Percentiles rank a stretch among this genome's conserved stretches.
These are phyloP conservation scores for Lyophyllum atratum DNA, from an alignment of 768 basidiomycete genomes.

Conservation along the genomic window DNA sequence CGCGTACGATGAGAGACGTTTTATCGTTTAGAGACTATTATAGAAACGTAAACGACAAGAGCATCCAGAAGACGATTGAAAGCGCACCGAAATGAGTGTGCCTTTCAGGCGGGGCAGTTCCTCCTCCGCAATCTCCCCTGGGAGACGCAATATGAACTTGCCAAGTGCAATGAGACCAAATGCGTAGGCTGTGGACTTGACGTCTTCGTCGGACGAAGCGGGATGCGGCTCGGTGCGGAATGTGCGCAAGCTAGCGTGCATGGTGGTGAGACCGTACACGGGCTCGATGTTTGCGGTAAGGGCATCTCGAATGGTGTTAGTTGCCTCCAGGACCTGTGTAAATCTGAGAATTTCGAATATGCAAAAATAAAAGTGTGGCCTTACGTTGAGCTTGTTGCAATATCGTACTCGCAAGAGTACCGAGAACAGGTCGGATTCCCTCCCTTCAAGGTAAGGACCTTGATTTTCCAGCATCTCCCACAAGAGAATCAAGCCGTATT, in stretches of 20 bases:
- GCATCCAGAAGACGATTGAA: neutral
- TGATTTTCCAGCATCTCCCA: conserved; percentile 87
- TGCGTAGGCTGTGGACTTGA: conserved; percentile 69
- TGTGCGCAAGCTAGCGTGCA: conserved; percentile 69
- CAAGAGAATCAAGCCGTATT: conserved; percentile 77
- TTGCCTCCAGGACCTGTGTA: conserved; percentile 76
- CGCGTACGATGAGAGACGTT: conserved; percentile 75
- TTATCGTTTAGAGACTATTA: conserved; percentile 69
- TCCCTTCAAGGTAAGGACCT: conserved; percentile 70
- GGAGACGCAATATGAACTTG: conserved; percentile 79
- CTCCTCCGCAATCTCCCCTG: conserved; percentile 84
- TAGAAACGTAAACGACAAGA: conserved; percentile 5
- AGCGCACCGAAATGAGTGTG: conserved; percentile 68
- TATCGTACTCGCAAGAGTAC: conserved; percentile 72
- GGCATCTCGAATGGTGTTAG: conserved; percentile 77
- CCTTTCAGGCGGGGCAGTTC: conserved; percentile 76
- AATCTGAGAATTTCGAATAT: neutral
- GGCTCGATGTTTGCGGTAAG: conserved; percentile 75
- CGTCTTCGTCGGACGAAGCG: conserved; percentile 42
- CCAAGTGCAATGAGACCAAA: conserved; percentile 85
- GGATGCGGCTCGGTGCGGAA: conserved; percentile 60
- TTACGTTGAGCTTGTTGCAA: conserved; percentile 68
- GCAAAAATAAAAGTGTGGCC: conserved; percentile 22
- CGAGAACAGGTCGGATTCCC: conserved; percentile 76
- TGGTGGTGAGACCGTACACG: conserved; percentile 81